These are phyloP conservation scores for Tolypocladium inflatum DNA, from an alignment of 2,329 filamentous ascomycete species.

Conservation along the genomic window DNA sequence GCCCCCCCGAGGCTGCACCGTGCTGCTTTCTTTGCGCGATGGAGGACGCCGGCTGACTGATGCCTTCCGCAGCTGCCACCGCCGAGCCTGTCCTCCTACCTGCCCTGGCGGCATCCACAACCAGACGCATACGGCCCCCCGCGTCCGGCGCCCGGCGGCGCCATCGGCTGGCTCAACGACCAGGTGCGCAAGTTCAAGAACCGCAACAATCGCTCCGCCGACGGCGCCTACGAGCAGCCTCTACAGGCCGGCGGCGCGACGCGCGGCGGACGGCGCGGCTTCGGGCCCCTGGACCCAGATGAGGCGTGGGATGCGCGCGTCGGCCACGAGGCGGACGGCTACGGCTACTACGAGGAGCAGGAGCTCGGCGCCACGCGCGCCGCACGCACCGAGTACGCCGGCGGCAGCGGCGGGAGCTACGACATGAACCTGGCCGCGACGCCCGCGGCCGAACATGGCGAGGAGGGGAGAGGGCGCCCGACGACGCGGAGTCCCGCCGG, in stretches of 20 bases:
- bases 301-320: conserved; percentile 81
- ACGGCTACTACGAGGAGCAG: conserved; percentile 69
- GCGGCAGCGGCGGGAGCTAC: conserved; percentile 28
- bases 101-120: conserved; percentile 55
- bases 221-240: conserved; percentile 63
- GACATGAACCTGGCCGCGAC: conserved; percentile 37
- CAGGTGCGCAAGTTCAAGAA: conserved; percentile 55
- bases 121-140: conserved; percentile 37
- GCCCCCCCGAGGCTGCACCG: background rate
- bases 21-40: background rate
- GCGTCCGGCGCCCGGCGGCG: conserved; percentile 48
- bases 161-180: conserved; percentile 65
- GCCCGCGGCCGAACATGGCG: conserved; percentile 18
- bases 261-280: conserved; percentile 42
- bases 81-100: conserved; percentile 56
- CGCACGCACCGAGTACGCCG: conserved; percentile 20
- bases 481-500: conserved; percentile 31
- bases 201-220: conserved; percentile 54
- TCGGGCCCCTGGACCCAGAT: conserved; percentile 67
- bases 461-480: conserved; percentile 29
- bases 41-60: background rate
- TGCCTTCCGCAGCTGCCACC: conserved; percentile 48
- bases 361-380: conserved; percentile 46
- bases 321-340: conserved; percentile 59
- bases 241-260: conserved; percentile 26